Base-by-base conservation (phyloP, 495 filamentous ascomycete genomes). In the Neurospora sp. region DNA sequence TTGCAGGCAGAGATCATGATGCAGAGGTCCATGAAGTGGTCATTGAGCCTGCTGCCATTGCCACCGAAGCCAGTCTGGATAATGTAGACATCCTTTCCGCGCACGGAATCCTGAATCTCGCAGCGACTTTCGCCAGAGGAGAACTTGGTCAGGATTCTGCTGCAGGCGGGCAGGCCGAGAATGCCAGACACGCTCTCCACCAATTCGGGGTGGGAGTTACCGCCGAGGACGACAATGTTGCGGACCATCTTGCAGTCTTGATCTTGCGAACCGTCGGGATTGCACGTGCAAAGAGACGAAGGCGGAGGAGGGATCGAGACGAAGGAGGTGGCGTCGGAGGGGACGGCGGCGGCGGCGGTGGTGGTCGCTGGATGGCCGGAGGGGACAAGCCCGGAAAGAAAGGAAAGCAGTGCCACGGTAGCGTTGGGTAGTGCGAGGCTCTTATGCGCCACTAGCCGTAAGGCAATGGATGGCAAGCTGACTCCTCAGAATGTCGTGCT, bases 1-100 rank as follows among this genome's bases (percentile, higher is more conserved):
- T 97, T 97, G 87, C 96, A 98, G 74, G 96, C 96, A 35, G 93
- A 97, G 73, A 99, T 94, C 87, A 89, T 97, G 84, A 99, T 97
- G 79, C 97, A 91, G 46, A 99, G 90, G 77, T 99, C 96, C 85
- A 99, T 91, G 42, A 99, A 87, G 81, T 96, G 90, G 80, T 99
- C 96, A 79, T 99, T 99, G 82, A 98, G 92, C 18, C 38, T 70
- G 80, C 75, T 38, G 41, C 74, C 76, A 35, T 76, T 93, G 70
- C 74, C 79, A 71, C 94, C 94, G 42, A 79, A 81, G 59, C 76
- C 76, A 10, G 92, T 93, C 80, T 98, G 94, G 76, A 98, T 93
- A 81, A 98, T 96, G 84, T 96, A 97, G 78, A 99, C 94, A 87
- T 98, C 96, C 81, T 99, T 99, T 75, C 92, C 96, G 78, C 96